Base-by-base conservation (phyloP, 2,329 filamentous ascomycete genomes). In the Mariannaea sp. region DNA sequence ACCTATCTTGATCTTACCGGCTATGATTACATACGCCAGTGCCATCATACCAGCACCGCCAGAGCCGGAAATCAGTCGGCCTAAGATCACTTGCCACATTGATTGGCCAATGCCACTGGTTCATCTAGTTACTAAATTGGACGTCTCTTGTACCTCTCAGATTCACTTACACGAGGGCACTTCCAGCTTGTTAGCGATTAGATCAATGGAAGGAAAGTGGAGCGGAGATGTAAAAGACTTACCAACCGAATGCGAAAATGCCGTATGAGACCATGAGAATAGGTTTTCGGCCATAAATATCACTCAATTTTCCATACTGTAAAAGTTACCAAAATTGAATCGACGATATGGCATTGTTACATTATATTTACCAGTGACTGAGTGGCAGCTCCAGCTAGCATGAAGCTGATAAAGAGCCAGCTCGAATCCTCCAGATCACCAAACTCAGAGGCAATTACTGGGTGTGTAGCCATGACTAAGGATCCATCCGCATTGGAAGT, bases 401-500 rank as follows among this genome's bases (percentile, higher is more conserved):
- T 67, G 43, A 71, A 72, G 3, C 66, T 62, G 1, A 68, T 67
- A 9, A 71, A 66, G 0, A 72, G 42, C 70, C 66, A 70, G 53
- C 77, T 83, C 3, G 82, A 84, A 45, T 81, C 77, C 13, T 76
- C 77, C 4, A 87, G 65, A 27, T 77, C 75, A 47, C 79, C 73
- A 60, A 87, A 87, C 48, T 86, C 80, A 8, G 83, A 87, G 0
- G 82, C 80, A 46, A 87, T 84, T 3, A 74, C 75, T 1, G 81
- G 80, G 53, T 87, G 83, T 0, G 86, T 88, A 0, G 88, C 86
- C 26, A 90, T 72, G 0, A 90, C 78, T 0, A 90, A 72, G 1
- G 84, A 86, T 0, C 74, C 71, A 63, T 91, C 88, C 13, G 82
- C 80, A 49, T 86, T 85, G 6, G 81, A 80, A 10, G 88, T 80